Base-by-base conservation (phyloP, 768 basidiomycete species). In the Naganishia vaughanmartiniae region DNA sequence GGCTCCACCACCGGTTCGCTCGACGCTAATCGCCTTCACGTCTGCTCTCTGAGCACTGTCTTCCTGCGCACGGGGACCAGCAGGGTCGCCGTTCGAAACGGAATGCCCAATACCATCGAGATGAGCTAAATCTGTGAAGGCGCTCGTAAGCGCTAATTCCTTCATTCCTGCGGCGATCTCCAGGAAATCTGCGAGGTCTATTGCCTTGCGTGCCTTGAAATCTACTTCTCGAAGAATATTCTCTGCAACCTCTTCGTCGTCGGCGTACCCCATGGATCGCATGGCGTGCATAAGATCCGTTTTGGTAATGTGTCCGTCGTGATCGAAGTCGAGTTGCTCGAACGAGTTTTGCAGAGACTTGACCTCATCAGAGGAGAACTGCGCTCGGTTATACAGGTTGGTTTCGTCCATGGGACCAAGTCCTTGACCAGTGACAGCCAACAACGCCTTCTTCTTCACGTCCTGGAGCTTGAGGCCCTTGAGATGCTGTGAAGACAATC, bases 131-230 rank as follows among this genome's bases (percentile, higher is more conserved):
- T 80, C 78, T 10, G 80, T 80, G 72, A 82, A 82, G 9, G 81
- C 81, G 31, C 70, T 75, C 46, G 80, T 80, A n/a, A 82, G 74
- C 42, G 77, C 72, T 4, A 82, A 70, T 65, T 83, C 81, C 73
- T 83, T 83, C 56, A 83, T 73, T 6, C 83, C 83, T 26, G 83
- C 83, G 4, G 82, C 83, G 70, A 83, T 80, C 53, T 94, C 92
- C 58, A 93, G 84, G 79, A 94, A 94, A 77, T 91, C 90, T 73
- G 94, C 90, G 75, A 92, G 87, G 72, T 88, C 87, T 56, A 96
- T 81, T 33, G 81, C 80, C 74, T 84, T 83, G 26, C 81, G 72
- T 39, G 80, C 76, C 55, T n/a, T n/a, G n/a, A 77, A 80, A 69
- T 82, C 82, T 45, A 84, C 81, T 73, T 83, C 82, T 26, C 74